Conservation (phyloP, 2,329 filamentous ascomycete genomes). For the Penicillium decumbens region DNA sequence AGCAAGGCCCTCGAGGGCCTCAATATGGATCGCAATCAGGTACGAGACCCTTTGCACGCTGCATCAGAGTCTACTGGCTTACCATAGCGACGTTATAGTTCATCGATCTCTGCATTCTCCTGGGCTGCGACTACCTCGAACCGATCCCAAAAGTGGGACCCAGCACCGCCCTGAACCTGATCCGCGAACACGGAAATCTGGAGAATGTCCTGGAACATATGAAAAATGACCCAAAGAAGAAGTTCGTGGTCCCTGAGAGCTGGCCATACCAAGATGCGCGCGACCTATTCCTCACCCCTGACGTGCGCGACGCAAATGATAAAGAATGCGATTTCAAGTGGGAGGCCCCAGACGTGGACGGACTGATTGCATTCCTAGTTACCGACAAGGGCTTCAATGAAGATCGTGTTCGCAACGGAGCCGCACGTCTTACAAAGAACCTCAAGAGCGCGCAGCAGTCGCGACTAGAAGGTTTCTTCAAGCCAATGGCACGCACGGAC, state of each 20-base stretch:
- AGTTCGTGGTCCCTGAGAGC: conserved; percentile 85
- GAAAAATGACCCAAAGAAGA: conserved; percentile 69
- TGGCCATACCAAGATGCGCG: conserved; percentile 94
- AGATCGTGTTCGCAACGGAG: conserved; percentile 78
- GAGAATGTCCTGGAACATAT: conserved; percentile 82
- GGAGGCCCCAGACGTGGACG: conserved; percentile 88
- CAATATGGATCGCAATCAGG: conserved; percentile 80
- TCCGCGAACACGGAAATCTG: conserved; percentile 82
- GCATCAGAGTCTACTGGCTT: conserved; percentile 12
- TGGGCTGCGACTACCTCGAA: conserved; percentile 96
- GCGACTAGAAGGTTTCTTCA: conserved; percentile 94
- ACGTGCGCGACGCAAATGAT: conserved; percentile 77
- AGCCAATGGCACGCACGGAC: conserved; percentile 80
- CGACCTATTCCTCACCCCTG: conserved; percentile 83
- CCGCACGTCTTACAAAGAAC: conserved; percentile 77
- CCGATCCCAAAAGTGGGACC: conserved; percentile 93
- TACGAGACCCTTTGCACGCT: conserved; percentile 33
- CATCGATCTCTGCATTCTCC: conserved; percentile 93
- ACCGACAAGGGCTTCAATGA: conserved; percentile 96
- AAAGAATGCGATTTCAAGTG: conserved; percentile 95
- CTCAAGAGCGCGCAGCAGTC: conserved; percentile 87
- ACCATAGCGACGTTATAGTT: conserved; percentile 56
- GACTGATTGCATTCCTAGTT: conserved; percentile 82
- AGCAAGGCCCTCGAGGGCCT: conserved; percentile 82
- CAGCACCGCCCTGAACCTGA: conserved; percentile 84